phyloP scores from a whole-genome alignment of 1,284 basidiomycete genomes.

The Sporisorium exsertum region DNA sequence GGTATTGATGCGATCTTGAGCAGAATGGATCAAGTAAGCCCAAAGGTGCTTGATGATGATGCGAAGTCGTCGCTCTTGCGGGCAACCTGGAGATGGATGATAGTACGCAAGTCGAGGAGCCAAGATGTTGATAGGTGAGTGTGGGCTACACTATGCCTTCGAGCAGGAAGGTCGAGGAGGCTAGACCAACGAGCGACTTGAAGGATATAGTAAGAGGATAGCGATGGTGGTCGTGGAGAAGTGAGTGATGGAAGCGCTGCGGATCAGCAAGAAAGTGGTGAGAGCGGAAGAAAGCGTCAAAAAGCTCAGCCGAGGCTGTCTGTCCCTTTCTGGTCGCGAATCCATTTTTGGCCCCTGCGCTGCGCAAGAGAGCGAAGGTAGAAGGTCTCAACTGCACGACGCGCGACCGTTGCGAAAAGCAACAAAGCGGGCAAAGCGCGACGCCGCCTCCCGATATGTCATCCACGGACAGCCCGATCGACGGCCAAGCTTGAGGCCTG shows the following conservation, averaged over 20 bases:
- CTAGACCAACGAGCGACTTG: neutral
- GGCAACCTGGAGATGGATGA: neutral
- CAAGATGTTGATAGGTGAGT: neutral
- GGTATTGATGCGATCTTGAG: neutral
- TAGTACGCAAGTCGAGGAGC: neutral
- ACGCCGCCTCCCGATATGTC: neutral
- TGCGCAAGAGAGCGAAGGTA: neutral
- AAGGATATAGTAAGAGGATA: neutral
- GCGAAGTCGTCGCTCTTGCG: neutral
- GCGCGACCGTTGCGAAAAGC: conserved; percentile 16
- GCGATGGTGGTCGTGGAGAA: neutral
- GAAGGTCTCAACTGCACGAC: conserved; percentile 16
- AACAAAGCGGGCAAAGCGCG: conserved; percentile 12
- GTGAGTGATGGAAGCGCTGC: neutral
- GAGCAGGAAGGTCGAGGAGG: neutral
- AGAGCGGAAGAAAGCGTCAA: neutral
- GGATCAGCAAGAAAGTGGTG: neutral
- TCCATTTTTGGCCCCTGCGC: conserved; percentile 17
- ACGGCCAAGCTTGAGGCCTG: neutral
- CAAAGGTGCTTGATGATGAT: neutral
- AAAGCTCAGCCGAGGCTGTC: neutral
- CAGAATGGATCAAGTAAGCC: neutral
- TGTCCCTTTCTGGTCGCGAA: neutral
- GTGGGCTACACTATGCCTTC: neutral
- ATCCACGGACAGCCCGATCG: neutral